Conservation (phyloP, 176 grass and related monocot species). For the Avena eriantha region DNA sequence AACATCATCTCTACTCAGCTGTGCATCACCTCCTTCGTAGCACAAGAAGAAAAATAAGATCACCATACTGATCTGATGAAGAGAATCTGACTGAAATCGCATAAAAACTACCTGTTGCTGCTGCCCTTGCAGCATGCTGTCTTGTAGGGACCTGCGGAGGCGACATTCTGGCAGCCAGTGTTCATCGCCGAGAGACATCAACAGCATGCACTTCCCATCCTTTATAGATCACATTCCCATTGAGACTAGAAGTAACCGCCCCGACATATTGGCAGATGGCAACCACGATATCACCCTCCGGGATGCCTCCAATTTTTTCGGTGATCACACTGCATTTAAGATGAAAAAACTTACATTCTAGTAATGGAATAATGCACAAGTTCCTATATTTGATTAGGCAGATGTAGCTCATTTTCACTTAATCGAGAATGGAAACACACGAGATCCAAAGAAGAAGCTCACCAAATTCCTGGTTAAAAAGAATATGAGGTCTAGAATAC, state of each 20-base stretch:
- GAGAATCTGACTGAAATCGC: too few relatives aligned
- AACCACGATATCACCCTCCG: constrained; percentile 40
- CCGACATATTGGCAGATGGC: constrained; percentile 93
- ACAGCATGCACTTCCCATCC: constrained; percentile 90
- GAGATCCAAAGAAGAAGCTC: neutral
- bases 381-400: neutral
- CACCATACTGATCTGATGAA: too few relatives aligned
- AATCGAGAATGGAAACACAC: neutral
- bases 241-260: constrained; percentile 66
- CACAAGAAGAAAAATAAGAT: too few relatives aligned
- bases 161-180: too few relatives aligned
- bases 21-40: too few relatives aligned
- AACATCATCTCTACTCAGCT: too few relatives aligned
- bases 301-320: constrained; percentile 33
- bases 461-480: neutral
- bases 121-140: too few relatives aligned
- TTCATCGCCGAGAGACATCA: constrained; percentile 61
- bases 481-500: neutral
- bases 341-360: neutral
- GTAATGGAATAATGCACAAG: neutral
- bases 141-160: too few relatives aligned
- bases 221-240: constrained; percentile 79
- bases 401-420: neutral
- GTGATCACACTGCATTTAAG: neutral
- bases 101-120: too few relatives aligned